Percentiles rank a stretch among this genome's conserved stretches.
phyloP scores from a whole-genome alignment of 192 early-diverging fungal genomes.

The Coemansia sp. region DNA sequence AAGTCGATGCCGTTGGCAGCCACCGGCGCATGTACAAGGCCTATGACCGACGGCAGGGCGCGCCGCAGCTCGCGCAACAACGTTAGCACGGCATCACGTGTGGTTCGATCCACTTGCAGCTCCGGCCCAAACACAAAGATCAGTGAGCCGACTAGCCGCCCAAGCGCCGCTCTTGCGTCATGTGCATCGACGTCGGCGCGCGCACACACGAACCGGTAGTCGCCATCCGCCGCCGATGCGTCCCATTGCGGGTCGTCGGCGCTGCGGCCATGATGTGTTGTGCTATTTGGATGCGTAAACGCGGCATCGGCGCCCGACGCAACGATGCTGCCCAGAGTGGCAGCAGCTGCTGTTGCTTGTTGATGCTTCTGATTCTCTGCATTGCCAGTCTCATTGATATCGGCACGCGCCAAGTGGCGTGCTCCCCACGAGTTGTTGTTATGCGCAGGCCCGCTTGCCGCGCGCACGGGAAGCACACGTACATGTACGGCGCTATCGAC shows the following conservation, averaged over 20 bases:
- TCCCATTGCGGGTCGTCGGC: not conserved
- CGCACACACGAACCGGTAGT: slow-evolving; percentile 50
- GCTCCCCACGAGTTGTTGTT: not conserved
- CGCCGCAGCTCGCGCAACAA: slow-evolving; percentile 80
- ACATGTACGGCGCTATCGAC: slow-evolving; percentile 10
- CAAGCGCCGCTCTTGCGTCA: slow-evolving; percentile 68
- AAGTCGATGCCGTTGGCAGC: not conserved
- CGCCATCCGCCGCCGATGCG: slow-evolving; percentile 2
- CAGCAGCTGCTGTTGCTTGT: not conserved
- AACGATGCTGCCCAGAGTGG: slow-evolving; percentile 60
- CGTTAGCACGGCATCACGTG: slow-evolving; percentile 79
- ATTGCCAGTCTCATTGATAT: too few relatives aligned
- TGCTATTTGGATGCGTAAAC: slow-evolving; percentile 58
- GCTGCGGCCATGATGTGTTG: slow-evolving; percentile 29
- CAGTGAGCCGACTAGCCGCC: slow-evolving; percentile 85
- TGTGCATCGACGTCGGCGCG: slow-evolving; percentile 59
- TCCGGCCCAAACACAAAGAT: slow-evolving; percentile 93
- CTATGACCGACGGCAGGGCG: slow-evolving; percentile 52
- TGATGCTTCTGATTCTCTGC: not conserved
- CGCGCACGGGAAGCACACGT: slow-evolving; percentile 23
- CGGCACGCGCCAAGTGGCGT: not conserved
- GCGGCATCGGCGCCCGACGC: slow-evolving; percentile 65
- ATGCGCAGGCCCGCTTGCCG: not conserved
- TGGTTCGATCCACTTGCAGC: slow-evolving; percentile 68
- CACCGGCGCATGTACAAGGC: slow-evolving; percentile 1